These are phyloP conservation scores for Aeschynomene evenia DNA, from an alignment of 306 rosid species.

Conservation along the genomic window DNA sequence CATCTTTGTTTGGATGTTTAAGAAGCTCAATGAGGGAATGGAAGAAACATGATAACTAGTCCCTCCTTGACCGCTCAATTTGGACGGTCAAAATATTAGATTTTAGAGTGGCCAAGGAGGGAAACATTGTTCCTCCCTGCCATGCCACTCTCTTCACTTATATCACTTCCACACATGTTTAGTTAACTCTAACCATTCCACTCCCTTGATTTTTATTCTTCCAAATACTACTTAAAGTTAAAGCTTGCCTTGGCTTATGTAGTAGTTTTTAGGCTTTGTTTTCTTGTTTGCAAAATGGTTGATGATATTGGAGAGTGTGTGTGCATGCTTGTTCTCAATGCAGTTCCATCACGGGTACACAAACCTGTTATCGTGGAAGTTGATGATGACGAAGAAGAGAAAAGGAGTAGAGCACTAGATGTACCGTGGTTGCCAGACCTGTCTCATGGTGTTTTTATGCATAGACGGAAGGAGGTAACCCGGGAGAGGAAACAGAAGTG, in stretches of 20 bases:
- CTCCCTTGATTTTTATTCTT: no score
- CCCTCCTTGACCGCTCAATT: no score
- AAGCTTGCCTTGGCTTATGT: neutral
- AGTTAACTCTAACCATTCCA: no score
- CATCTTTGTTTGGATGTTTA: no score
- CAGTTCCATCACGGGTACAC: slow-evolving; percentile 26
- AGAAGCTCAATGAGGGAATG: no score
- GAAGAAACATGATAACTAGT: no score
- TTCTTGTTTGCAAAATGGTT: neutral
- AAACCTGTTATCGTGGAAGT: slow-evolving; percentile 17
- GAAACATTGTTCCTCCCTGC: no score
- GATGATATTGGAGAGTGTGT: neutral
- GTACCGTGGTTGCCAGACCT: slow-evolving; percentile 42
- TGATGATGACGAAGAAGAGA: slow-evolving; percentile 7
- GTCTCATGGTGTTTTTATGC: neutral
- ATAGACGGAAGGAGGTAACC: slow-evolving; percentile 42
- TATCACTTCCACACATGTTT: no score
- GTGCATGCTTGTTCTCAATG: slow-evolving; percentile 23
- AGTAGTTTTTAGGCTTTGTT: neutral
- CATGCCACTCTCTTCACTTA: no score
- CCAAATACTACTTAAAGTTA: neutral
- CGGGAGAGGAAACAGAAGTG: slow-evolving; percentile 70
- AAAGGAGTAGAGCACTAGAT: slow-evolving; percentile 12
- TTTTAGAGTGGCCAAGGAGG: no score
- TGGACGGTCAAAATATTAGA: no score